Base-by-base conservation (phyloP, 2,329 filamentous ascomycete species). In the Fusarium nisikadoi region DNA sequence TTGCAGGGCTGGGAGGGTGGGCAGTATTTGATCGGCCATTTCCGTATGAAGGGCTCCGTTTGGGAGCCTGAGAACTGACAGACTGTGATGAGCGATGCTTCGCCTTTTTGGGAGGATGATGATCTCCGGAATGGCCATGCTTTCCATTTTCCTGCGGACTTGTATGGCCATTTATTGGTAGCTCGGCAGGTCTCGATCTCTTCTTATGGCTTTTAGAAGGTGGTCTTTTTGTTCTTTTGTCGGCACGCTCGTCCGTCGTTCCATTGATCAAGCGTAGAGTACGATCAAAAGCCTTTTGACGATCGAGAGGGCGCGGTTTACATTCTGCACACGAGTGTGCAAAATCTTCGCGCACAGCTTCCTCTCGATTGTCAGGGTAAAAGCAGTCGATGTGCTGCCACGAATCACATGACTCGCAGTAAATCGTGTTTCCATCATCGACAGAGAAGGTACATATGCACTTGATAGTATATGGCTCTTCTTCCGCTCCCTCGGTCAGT, bases 381-480 rank as follows among this genome's bases (percentile, higher is more conserved):
- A 97, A 98, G 84, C 96, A 99, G 80, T 94, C 92, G 77, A 97
- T 97, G 83, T 99, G 96, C 83, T 99, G 96, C 96, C 96, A 99
- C 54, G 94, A 96, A 80, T 97, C 93, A 86, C 96, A 99, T 65
- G 88, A 90, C 81, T 98, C 96, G 87, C 96, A 99, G 83, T 95
- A 94, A 70, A 99, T 97, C 67, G 96, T 99, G 83, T 94, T 95
- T 83, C 96, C 96, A 86, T 99, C 96, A 86, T 99, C 96, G 85
- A 97, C 94, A 81, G 90, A 86, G 83, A 93, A 98, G 81, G 91
- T 91, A 84, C 96, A 99, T 77, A 98, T 97, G 88, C 96, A 99
- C 87, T 97, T 97, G 85, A 98, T 98, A 66, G 94, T 97, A 82
- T 97, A 97, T 23, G 92, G 92, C 82, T 95, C 93, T 83, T 95